Base-by-base conservation (phyloP, 257 asterid genomes). In the Sherardia arvensis region DNA sequence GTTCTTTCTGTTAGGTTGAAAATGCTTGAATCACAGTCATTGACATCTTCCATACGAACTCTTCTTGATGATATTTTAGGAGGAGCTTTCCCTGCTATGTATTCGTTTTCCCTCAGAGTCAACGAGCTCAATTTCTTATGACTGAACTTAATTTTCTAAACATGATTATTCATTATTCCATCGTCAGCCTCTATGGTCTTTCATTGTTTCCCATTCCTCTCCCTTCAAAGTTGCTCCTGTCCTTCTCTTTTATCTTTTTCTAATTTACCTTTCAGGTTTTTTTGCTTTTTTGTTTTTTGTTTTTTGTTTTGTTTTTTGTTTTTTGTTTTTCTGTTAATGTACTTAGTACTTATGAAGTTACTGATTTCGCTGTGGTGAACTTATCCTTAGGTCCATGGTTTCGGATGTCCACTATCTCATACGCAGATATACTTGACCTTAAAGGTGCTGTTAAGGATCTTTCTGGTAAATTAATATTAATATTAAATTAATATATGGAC, bases 311-410 rank as follows among this genome's bases (percentile, higher is more conserved):
- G 22, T n/a, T 5, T 5, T n/a, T 12, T 30, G 30, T 21, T 10
- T 56, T 56, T 40, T 7, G 23, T 62, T 28, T 62, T 4, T 25
- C 9, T 40, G 4, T 26, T 62, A 25, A 62, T 62, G 25, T 15
- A 25, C 27, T 23, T 49, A 49, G 25, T 15, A 25, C 27, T 23
- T 49, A 49, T 49, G 17, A 49, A 20, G 56, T 49, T 26, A 49
- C 8, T 51, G 34, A 26, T 36, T 38, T 53, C 4, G 48, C 48
- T 55, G 53, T 30, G 56, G 12, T 69, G 43, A 43, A 74, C 25
- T 66, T 58, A 73, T 68, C 65, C 59, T 72, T 77, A 92, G 99
- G 99, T 57, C 99, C 96, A 28, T 89, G 97, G 99, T 92, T 92
- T 78, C 91, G 94, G 65, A 74, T 80, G 83, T 87, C 97, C 53